Evolutionary conservation across 23 red algal genomes (phyloP), one percentile per base, ranked within the genome.

Genomic region (Cyanidium caldarium): DNA sequence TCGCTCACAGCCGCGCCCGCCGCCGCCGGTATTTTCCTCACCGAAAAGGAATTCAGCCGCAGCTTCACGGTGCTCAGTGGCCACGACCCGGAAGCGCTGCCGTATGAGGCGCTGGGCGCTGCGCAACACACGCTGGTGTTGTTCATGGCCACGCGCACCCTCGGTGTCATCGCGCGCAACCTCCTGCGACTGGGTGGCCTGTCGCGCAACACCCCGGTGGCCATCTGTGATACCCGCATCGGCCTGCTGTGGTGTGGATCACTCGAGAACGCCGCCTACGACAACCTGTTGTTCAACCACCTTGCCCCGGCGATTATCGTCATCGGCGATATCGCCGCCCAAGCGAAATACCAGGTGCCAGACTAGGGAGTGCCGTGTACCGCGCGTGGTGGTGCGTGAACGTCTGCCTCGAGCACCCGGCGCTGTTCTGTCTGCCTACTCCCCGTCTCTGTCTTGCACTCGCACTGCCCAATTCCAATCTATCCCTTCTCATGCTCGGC

Each of bases 1-100:
- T 67, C 67, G 57, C 20, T 44, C 56, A 68, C 87, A n/a, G 87
- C 80, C 0, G 75, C 83, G 35, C 83, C 87, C 2, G 71, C 76
- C 0, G 87, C 87, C 0, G 34, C 80, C 2, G 87, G 80, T 21
- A 77, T 85, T 41, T 61, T 61, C 21, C 51, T 61, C 23, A 61
- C 51, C n/a, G 51, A 61, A 61, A 16, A 28, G 10, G 10, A 61
- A 28, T 28, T 10, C 51, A 28, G 51, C 19, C 51, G 51, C 13
- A 61, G 51, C 21, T 16, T 61, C n/a, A 28, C 31, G 51, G 7
- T 61, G 51, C 51, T 61, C 13, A 61, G 51, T 25, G 51, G 51
- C 51, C 51, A 61, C 31, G 51, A 61, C 23, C n/a, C 23, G 7
- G 5, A 16, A 12, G 23, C 19, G 23, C 19, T 61, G 7, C 51